Percentiles rank a stretch among this genome's conserved stretches.
phyloP scores from a whole-genome alignment of 202 grass and related monocot genomes.

The Zoysia matrella region DNA sequence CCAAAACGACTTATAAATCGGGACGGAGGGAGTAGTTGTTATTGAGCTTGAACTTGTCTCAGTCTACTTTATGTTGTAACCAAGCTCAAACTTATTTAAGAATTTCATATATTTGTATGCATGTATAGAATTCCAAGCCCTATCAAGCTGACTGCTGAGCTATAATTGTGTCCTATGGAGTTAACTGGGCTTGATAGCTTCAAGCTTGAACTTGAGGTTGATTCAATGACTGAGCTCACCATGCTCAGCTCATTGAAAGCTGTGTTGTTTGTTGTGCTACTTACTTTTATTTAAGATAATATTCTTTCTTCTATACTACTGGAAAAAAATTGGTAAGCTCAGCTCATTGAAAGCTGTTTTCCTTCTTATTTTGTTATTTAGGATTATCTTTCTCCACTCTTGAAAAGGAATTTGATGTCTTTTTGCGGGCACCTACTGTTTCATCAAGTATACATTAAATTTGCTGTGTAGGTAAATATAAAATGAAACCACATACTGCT shows the following conservation, averaged over 20 bases:
- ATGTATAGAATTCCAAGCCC: not conserved
- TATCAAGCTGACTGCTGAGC: not conserved
- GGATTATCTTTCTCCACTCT: constrained; percentile 12
- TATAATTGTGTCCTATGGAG: not conserved
- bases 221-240: no score
- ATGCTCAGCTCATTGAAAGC: no score
- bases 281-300: no score
- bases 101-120: not conserved
- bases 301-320: no score
- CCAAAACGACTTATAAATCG: no score
- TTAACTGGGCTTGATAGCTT: no score
- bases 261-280: not conserved
- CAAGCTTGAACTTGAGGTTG: no score
- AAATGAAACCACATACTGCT: constrained; percentile 2
- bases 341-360: not conserved
- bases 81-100: not conserved
- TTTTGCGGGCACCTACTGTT: not conserved
- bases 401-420: constrained; percentile 16
- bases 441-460: not conserved
- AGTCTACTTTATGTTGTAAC: not conserved
- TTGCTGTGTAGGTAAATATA: not conserved
- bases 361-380: constrained; percentile 30
- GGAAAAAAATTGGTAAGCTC: no score
- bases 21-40: not conserved
- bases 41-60: not conserved